These are phyloP conservation scores for Beauveria medogensis DNA, from an alignment of 2,329 filamentous ascomycete species.

Conservation along the genomic window DNA sequence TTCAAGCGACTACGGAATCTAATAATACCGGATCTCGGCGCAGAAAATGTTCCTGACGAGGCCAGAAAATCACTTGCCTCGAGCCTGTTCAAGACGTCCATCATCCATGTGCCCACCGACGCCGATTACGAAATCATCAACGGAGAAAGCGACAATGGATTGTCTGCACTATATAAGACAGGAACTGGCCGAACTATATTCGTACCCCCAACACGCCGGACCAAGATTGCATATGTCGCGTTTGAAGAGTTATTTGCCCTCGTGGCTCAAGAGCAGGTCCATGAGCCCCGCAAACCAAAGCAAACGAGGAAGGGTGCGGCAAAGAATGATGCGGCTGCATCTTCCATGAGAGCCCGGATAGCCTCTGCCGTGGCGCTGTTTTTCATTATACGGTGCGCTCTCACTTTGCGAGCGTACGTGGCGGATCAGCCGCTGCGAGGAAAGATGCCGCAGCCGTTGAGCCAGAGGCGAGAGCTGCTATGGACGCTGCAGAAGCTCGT, in stretches of 20 bases:
- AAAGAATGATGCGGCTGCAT: background rate
- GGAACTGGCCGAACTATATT: slow-evolving; percentile 67
- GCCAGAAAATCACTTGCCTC: slow-evolving; percentile 63
- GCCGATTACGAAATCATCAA: slow-evolving; percentile 47
- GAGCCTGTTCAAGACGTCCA: slow-evolving; percentile 71
- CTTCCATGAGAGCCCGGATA: slow-evolving; percentile 46
- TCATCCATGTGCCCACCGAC: slow-evolving; percentile 60
- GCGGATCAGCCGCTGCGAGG: slow-evolving; percentile 87
- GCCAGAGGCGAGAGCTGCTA: slow-evolving; percentile 69
- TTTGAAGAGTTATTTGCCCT: slow-evolving; percentile 71
- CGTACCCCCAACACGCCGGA: slow-evolving; percentile 54
- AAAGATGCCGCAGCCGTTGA: slow-evolving; percentile 77
- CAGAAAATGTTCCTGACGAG: slow-evolving; percentile 53
- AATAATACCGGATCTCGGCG: slow-evolving; percentile 66
- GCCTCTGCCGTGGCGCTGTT: slow-evolving; percentile 72
- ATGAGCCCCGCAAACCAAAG: slow-evolving; percentile 21
- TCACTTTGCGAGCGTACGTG: slow-evolving; percentile 77
- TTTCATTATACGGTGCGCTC: slow-evolving; percentile 70
- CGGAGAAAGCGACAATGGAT: slow-evolving; percentile 38
- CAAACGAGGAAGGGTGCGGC: background rate
- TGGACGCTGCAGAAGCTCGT: slow-evolving; percentile 62
- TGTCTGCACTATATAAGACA: slow-evolving; percentile 51
- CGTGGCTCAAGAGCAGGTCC: slow-evolving; percentile 42
- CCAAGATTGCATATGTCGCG: slow-evolving; percentile 70
- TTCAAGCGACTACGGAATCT: slow-evolving; percentile 63